Percentiles rank a stretch among this genome's conserved stretches.
phyloP scores from a whole-genome alignment of 2,329 filamentous ascomycete species.

The Didymella keratinophila region DNA sequence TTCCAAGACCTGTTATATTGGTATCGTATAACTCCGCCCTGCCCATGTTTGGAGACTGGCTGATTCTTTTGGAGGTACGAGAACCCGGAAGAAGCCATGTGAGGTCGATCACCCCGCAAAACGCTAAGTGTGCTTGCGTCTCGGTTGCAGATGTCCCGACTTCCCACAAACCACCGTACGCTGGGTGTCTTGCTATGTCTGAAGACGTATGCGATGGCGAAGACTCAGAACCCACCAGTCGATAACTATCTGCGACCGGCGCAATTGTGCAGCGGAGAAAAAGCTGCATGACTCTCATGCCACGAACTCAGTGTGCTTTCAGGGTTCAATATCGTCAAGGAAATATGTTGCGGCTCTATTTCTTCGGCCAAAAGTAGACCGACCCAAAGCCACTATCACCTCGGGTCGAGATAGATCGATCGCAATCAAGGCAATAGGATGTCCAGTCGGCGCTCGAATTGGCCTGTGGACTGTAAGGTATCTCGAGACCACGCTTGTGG shows the following conservation, averaged over 20 bases:
- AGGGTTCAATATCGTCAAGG: not conserved
- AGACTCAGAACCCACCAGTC: not conserved
- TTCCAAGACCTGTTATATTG: constrained; percentile 17
- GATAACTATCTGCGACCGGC: not conserved
- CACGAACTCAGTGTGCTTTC: not conserved
- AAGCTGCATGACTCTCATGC: not conserved
- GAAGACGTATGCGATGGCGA: not conserved
- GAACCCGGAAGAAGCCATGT: not conserved
- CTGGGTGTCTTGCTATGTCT: not conserved
- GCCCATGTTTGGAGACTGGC: not conserved
- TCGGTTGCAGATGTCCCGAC: constrained; percentile 15
- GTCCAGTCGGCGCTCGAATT: not conserved
- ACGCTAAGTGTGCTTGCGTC: not conserved
- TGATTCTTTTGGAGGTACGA: not conserved
- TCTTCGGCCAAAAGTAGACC: not conserved
- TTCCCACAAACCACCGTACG: not conserved
- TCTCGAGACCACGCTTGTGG: not conserved
- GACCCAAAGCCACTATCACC: not conserved
- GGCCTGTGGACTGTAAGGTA: not conserved
- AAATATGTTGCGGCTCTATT: not conserved
- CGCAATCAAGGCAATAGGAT: not conserved
- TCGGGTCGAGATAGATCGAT: not conserved
- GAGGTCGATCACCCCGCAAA: constrained; percentile 20
- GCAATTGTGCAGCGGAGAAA: not conserved
- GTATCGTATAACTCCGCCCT: constrained; percentile 3